Conservation (phyloP, 2,329 filamentous ascomycete genomes). For the Hypoxylon sp. region DNA sequence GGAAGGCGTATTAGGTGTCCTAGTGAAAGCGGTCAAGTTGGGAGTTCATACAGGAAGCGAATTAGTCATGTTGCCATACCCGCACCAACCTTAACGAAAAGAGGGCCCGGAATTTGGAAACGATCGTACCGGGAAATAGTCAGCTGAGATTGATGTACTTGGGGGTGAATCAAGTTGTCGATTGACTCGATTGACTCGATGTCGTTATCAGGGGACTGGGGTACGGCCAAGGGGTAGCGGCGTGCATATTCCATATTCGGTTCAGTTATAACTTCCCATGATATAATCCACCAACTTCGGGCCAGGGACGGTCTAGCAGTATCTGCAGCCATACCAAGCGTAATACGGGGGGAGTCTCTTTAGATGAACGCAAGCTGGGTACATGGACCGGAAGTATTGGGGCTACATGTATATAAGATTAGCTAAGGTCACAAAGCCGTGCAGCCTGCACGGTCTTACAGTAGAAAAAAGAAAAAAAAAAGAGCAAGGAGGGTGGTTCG, state of each 20-base stretch:
- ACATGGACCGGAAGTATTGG: slow-evolving; percentile 13
- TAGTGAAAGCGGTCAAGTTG: slow-evolving; percentile 6
- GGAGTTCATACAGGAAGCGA: slow-evolving; percentile 13
- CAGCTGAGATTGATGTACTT: slow-evolving; percentile 22
- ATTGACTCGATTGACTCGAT: slow-evolving; percentile 8
- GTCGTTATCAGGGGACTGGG: slow-evolving; percentile 11
- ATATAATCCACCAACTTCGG: slow-evolving; percentile 8
- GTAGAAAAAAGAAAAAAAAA: slow-evolving; percentile 3
- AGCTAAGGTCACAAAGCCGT: slow-evolving; percentile 22
- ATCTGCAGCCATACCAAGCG: slow-evolving; percentile 16
- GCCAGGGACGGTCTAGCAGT: slow-evolving; percentile 18
- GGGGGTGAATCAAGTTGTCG: slow-evolving; percentile 22
- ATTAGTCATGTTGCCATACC: not conserved
- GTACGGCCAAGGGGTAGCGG: not conserved
- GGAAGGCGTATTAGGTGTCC: slow-evolving; percentile 3
- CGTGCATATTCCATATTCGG: slow-evolving; percentile 8
- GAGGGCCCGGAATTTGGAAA: slow-evolving; percentile 9
- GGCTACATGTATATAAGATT: slow-evolving; percentile 26
- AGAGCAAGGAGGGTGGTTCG: slow-evolving; percentile 22
- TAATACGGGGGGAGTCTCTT: slow-evolving; percentile 17
- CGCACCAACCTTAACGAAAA: not conserved
- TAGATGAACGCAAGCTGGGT: slow-evolving; percentile 7
- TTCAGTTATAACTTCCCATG: slow-evolving; percentile 18
- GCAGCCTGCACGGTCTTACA: slow-evolving; percentile 1
- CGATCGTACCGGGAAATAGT: slow-evolving; percentile 4